Evolutionary conservation across 805 yeast genomes (phyloP).

Genomic region (Kluyveromyces siamensis): DNA sequence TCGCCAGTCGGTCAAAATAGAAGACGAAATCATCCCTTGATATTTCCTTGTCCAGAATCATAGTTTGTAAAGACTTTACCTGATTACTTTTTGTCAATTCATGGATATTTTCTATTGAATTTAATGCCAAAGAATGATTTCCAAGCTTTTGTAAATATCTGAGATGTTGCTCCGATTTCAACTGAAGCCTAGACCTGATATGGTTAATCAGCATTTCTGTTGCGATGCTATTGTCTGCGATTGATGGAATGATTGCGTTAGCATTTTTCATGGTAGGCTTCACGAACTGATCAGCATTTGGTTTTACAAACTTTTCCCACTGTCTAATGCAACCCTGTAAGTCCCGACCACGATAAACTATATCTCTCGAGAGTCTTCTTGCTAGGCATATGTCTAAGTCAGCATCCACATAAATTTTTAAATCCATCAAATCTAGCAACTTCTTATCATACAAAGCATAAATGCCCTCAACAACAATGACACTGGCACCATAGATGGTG

Average conservation of each 20-base stretch:
- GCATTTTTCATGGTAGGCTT: constrained; percentile 72
- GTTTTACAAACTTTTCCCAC: constrained; percentile 89
- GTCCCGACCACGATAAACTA: constrained; percentile 78
- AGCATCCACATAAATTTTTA: constrained; percentile 87
- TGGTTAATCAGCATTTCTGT: constrained; percentile 73
- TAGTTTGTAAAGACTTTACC: constrained; percentile 60
- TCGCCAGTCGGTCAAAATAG: constrained; percentile 76
- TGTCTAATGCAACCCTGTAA: constrained; percentile 73
- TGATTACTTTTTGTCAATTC: constrained; percentile 48
- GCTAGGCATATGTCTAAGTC: constrained; percentile 90
- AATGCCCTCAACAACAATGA: constrained; percentile 86
- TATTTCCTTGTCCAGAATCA: constrained; percentile 47
- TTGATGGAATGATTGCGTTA: constrained; percentile 85
- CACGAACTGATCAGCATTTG: constrained; percentile 71
- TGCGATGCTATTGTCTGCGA: constrained; percentile 74
- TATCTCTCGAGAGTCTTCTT: constrained; percentile 79
- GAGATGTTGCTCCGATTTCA: constrained; percentile 62
- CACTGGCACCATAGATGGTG: constrained; percentile 88
- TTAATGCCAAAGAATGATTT: constrained; percentile 8
- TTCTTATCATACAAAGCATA: constrained; percentile 70
- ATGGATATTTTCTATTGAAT: constrained; percentile 16
- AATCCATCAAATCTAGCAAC: constrained; percentile 66
- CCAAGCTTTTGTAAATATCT: constrained; percentile 47
- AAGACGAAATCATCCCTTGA: constrained; percentile 73
- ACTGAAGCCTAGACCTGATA: constrained; percentile 57